phyloP scores from a whole-genome alignment of 2,329 filamentous ascomycete genomes.

The Colletotrichum sojae region DNA sequence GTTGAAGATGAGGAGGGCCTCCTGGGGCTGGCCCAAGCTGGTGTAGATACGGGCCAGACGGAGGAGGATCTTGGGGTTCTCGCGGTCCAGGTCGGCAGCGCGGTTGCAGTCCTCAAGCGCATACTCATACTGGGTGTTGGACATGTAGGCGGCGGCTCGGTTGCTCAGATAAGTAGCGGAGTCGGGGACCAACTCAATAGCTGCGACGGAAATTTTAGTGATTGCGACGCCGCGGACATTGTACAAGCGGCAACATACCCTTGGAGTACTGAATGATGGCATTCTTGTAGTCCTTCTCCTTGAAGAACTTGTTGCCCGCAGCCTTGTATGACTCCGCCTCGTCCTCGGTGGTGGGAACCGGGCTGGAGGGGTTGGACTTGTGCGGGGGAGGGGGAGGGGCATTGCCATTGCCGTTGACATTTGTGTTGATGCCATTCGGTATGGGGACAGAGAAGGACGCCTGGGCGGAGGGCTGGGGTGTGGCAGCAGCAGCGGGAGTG shows the following conservation, averaged over 20 bases:
- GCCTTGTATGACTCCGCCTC: constrained; percentile 95
- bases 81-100: constrained; percentile 86
- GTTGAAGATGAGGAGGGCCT: constrained; percentile 86
- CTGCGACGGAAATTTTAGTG: constrained; percentile 62
- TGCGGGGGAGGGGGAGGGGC: constrained; percentile 81
- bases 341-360: constrained; percentile 69
- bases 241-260: constrained; percentile 68
- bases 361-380: constrained; percentile 73
- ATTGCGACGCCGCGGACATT: background rate
- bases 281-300: constrained; percentile 88
- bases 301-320: constrained; percentile 96
- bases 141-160: constrained; percentile 94
- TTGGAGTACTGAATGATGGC: constrained; percentile 96
- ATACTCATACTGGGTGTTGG: constrained; percentile 81
- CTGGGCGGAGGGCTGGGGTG: constrained; percentile 52
- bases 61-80: constrained; percentile 89
- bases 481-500: constrained; percentile 58
- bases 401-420: constrained; percentile 60
- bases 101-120: constrained; percentile 90
- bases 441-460: constrained; percentile 68
- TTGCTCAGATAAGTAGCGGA: constrained; percentile 95
- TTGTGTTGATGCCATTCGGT: constrained; percentile 63
- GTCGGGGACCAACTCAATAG: constrained; percentile 87
- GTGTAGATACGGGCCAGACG: constrained; percentile 93
- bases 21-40: constrained; percentile 85